Evolutionary conservation across 2,329 filamentous ascomycete species (phyloP), one percentile per base, ranked within the genome.

Genomic region (Cryphonectria carpinicola): DNA sequence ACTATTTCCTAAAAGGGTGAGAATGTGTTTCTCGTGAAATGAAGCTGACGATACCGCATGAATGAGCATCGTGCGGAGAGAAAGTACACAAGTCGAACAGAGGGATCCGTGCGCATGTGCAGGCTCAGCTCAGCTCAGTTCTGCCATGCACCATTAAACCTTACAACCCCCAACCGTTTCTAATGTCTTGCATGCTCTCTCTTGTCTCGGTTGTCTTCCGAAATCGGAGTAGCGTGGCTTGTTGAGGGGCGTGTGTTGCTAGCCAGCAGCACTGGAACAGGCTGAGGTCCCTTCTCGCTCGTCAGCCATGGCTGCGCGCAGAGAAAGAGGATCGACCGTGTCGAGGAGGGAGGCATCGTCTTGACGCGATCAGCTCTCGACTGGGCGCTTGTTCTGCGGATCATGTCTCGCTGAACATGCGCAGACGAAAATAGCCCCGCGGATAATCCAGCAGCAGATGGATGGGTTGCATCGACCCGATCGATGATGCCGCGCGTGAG

Each of bases 391-490:
- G 68, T 70, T 32, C 32, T 61, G 56, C 28, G 58, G 32, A 58
- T 41, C 52, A 41, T 28, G 56, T 62, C 66, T 62, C 35, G 61
- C 66, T 66, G 35, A 37, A 52, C 37, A 37, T 54, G 46, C 66
- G 32, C 60, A 37, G 28, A 41, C 46, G 43, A 49, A 67, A 71
- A 71, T 72, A 72, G 67, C 37, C 37, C 17, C 67, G 70, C 70
- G 70, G 63, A 63, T 69, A 62, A 60, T 17, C n/a, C 56, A 66
- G 67, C 63, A 43, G 49, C n/a, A n/a, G n/a, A 49, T 63, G 11
- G 49, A 49, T 58, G 11, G 49, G 58, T 60, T 68, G 66, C 71
- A 71, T 56, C 11, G 49, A 62, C 46, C 25, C 37, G 43, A 46
- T 69, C 66, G 32, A 52, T 68, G 62, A 43, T 58, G 66, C 69